Conservation (phyloP, 345 rosid genomes). For the Salix brachista region DNA sequence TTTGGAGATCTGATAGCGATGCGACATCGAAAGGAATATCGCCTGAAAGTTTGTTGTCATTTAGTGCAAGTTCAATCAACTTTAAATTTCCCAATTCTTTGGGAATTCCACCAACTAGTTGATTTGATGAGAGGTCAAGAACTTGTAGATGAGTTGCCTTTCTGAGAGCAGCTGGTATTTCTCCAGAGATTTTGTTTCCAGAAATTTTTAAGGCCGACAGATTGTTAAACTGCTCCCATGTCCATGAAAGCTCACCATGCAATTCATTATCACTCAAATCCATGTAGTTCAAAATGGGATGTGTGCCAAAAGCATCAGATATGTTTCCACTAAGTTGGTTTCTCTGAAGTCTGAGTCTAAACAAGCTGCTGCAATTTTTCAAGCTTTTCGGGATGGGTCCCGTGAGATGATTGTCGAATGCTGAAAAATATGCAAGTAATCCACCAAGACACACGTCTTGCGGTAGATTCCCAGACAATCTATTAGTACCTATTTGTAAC, state of each 20-base stretch:
- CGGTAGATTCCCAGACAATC: no score
- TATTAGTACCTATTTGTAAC: accelerated
- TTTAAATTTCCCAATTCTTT: neutral
- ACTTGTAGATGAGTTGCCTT: neutral
- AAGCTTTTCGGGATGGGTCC: no score
- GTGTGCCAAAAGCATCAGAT: no score
- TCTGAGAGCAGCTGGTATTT: neutral
- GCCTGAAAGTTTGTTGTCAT: neutral
- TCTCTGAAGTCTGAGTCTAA: no score
- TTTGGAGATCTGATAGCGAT: neutral
- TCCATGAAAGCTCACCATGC: neutral
- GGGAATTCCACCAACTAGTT: neutral
- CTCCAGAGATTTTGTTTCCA: neutral
- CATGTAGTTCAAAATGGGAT: neutral
- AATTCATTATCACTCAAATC: slow-evolving; percentile 1
- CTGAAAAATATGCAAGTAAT: no score
- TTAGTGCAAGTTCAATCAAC: neutral
- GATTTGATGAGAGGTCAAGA: neutral
- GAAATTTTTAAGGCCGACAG: neutral
- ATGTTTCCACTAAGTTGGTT: no score
- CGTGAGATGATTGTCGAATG: no score
- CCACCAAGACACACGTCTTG: no score
- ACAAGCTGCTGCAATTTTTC: no score
- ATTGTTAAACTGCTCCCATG: neutral
- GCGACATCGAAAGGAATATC: neutral